phyloP scores from a whole-genome alignment of 148 eudicot species.

The Oxyria digyna region DNA sequence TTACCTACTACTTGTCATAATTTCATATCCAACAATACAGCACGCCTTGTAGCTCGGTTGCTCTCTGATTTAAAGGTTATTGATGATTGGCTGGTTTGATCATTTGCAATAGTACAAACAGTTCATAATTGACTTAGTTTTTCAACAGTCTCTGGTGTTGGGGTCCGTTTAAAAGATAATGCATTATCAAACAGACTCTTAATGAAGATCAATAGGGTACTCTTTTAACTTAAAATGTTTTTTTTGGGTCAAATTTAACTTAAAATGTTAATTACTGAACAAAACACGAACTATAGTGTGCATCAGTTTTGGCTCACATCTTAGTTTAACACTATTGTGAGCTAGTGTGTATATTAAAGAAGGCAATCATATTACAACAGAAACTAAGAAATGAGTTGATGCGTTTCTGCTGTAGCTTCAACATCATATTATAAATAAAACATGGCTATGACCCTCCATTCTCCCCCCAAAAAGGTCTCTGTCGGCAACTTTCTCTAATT shows the following conservation, averaged over 20 bases:
- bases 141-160: not conserved
- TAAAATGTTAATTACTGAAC: no score
- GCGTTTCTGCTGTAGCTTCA: not conserved
- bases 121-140: not conserved
- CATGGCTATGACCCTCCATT: no score
- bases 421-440: no score
- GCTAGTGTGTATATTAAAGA: not conserved
- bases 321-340: no score
- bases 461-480: no score
- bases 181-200: no score
- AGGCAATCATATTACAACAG: not conserved
- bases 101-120: not conserved
- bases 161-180: no score
- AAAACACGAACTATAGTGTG: no score
- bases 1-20: conserved; percentile 23
- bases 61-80: not conserved
- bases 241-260: no score
- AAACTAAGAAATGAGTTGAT: no score
- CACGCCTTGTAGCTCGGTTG: not conserved
- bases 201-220: not conserved
- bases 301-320: no score
- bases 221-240: not conserved
- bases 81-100: not conserved
- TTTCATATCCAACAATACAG: not conserved
- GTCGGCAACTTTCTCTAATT: not conserved